Base-by-base conservation (phyloP, 2,329 filamentous ascomycete species). In the Botrytis tulipae region DNA sequence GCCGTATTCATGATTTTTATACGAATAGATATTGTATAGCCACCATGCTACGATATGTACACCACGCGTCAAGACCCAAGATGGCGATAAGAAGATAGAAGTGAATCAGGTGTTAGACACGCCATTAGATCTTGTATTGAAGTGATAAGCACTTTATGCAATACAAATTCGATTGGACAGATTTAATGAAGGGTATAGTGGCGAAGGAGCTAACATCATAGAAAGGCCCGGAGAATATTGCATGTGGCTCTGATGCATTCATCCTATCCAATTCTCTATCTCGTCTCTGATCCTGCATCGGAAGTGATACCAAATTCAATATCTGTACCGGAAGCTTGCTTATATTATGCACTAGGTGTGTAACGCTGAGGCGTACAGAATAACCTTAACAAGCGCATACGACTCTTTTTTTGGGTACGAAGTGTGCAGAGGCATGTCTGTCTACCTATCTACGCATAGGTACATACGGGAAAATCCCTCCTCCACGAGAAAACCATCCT, bases 381-480 rank as follows among this genome's bases (percentile, higher is more conserved):
- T 25, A 46, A 65, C n/a, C 62, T 65, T 29, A 25, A 65, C 42
- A 65, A 65, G 62, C 40, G 62, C 40, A 65, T 46, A 65, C 62
- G n/a, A 65, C 51, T 57, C 20, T 46, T 65, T 29, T 46, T 46
- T 46, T 35, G n/a, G n/a, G 40, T 46, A 46, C 62, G 42, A 65
- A 46, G 42, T 65, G 42, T 65, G 62, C 42, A 46, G 46, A 16
- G 8, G 25, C 60, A 40, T 44, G 18, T 16, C 42, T 44, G 18
- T 16, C 42, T 61, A 62, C 22, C 12, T 62, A 62, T 6, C 12
- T 25, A 42, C 25, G 25, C 60, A 42, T 62, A 42, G 35, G 14
- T 40, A 42, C 37, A 62, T 29, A 42, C 8, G 61, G 40, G 29
- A 44, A 63, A 63, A 29, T 10, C 61, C n/a, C n/a, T 63, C 48